Conservation (phyloP, 352 stramenopile genomes). For the Phytophthora pinifolia region DNA sequence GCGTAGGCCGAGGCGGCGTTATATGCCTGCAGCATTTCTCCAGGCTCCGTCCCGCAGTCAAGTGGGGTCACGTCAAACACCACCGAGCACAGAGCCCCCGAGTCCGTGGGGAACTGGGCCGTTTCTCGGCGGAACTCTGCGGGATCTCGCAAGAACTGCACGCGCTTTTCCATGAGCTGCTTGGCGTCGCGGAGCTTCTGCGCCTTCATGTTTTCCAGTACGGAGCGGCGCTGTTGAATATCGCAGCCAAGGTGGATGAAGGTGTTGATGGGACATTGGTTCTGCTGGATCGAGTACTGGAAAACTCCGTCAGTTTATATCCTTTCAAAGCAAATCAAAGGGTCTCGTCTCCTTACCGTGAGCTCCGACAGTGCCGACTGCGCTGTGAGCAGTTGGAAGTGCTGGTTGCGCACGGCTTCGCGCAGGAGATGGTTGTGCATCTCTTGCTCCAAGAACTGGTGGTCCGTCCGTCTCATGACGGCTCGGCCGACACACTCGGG, state of each 20-base stretch:
- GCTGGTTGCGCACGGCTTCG: slow-evolving; percentile 47
- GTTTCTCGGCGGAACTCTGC: slow-evolving; percentile 28
- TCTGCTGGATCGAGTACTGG: slow-evolving; percentile 31
- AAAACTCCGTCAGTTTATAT: background rate
- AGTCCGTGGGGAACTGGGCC: slow-evolving; percentile 31
- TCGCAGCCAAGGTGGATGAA: slow-evolving; percentile 48
- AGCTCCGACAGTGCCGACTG: slow-evolving; percentile 52
- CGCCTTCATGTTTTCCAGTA: slow-evolving; percentile 43
- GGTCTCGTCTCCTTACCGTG: slow-evolving; percentile 13
- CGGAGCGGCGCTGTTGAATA: slow-evolving; percentile 30
- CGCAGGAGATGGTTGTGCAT: slow-evolving; percentile 47
- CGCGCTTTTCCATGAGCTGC: slow-evolving; percentile 47
- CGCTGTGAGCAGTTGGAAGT: slow-evolving; percentile 42
- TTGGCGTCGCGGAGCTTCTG: slow-evolving; percentile 49
- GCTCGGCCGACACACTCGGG: slow-evolving; percentile 20
- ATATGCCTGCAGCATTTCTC: slow-evolving; percentile 18
- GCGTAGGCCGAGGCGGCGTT: slow-evolving; percentile 12
- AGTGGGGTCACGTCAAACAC: slow-evolving; percentile 35
- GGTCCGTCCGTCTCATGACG: slow-evolving; percentile 18
- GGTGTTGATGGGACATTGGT: slow-evolving; percentile 41
- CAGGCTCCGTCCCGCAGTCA: slow-evolving; percentile 13
- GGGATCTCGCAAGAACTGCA: slow-evolving; percentile 42
- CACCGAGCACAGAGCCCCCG: slow-evolving; percentile 33
- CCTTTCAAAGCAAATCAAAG: too few species aligned
- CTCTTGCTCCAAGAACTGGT: slow-evolving; percentile 38